Base-by-base conservation (phyloP, 495 filamentous ascomycete species). In the Jackrogersella minutella region DNA sequence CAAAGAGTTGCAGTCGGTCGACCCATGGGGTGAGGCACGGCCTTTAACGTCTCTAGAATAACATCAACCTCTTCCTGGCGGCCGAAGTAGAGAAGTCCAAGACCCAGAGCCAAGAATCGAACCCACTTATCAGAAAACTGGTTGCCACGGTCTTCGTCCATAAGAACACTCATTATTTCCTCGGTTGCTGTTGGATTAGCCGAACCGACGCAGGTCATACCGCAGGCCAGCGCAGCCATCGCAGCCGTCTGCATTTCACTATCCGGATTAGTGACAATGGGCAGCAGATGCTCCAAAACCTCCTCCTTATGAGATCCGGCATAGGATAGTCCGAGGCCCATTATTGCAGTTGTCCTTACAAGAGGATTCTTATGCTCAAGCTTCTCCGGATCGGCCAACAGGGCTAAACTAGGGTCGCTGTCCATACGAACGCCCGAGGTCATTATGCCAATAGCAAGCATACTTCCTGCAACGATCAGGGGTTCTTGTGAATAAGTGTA, bases 111-210 rank as follows among this genome's bases (percentile, higher is more conserved):
- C 84, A 98, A 90, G 79, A 99, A 99, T 2, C 94, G 87, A 19
- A 92, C 92, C 95, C 95, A 99, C 78, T 98, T 99, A 75, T 97
- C 91, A 69, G 95, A 97, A 33, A 98, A 84, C 71, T 95, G 91
- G 68, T 87, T 86, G 71, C 88, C 87, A 17, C 93, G 87, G 22
- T 97, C 93, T 57, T 96, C 92, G 60, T 97, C 94, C 76, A 98
- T 85, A 40, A 99, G 82, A 1, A 96, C 96, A 37, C 88, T 90
- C 52, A 97, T 86, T 50, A 98, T 93, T 5, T 92, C 90, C 77
- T 93, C 90, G 60, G 88, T 93, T 50, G 97, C 91, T 65, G 93
- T 91, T 46, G 91, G 86, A 72, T 97, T 88, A 14, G 91, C 91
- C 1, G 93, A 96, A 49, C 95, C 95, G 67, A 99, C 92, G 71